Evolutionary conservation across 2,329 filamentous ascomycete genomes (phyloP), one percentile per base, ranked within the genome.

Genomic region (Talaromyces funiculosus): DNA sequence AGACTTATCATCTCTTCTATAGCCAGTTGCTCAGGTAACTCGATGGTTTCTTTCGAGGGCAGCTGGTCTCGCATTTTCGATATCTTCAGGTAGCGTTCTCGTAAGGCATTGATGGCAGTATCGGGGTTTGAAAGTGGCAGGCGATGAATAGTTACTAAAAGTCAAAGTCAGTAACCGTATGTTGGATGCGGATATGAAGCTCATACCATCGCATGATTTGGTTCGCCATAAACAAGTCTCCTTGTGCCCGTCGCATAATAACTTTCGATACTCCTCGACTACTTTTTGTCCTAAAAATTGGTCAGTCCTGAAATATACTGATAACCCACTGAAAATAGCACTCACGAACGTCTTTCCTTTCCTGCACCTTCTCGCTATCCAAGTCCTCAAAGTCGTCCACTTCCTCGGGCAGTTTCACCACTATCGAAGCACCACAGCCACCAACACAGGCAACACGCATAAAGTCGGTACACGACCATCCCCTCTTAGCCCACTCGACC

Each of bases 401-500:
- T 65, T 89, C 85, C 6, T 86, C 84, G 0, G 85, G 81, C 5
- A 96, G 78, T 75, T 90, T 91, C 57, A 97, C 89, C 4, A 94
- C 84, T 42, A 97, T 81, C 67, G 95, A 90, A 68, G 89, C 88
- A 70, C 88, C 88, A 70, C 94, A 99, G 2, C 92, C 85, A 42
- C 89, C 87, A 43, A 80, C 81, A 72, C 94, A 99, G 18, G 86
- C 85, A 16, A 97, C 90, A 3, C 89, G 89, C 74, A 96, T 92
- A 65, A 86, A 86, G 67, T 88, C 88, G 49, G 89, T 86, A 68
- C 93, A 97, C 3, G 88, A 82, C 93, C 94, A 99, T 0, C 93
- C 93, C 61, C 90, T 81, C 78, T 93, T 96, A 0, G 92, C 92
- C 94, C 94, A 99, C 72, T 92, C 89, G 7, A 97, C 86, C 75